phyloP scores from a whole-genome alignment of 768 basidiomycete genomes.

The Psilocybe cubensis region DNA sequence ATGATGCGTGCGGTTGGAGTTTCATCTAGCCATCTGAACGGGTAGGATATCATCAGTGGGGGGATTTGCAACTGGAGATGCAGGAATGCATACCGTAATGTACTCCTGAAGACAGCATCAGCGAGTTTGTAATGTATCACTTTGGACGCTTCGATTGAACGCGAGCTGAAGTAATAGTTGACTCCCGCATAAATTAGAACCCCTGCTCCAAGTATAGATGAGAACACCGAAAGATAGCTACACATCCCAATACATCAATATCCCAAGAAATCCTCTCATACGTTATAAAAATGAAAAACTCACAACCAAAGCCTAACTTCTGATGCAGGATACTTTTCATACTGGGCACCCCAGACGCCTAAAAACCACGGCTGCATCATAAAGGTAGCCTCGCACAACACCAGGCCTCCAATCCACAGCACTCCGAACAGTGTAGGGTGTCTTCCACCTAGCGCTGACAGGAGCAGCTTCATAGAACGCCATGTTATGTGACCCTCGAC shows the following conservation, averaged over 20 bases:
- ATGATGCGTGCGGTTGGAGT: slow-evolving; percentile 19
- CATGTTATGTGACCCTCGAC: slow-evolving; percentile 35
- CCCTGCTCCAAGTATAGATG: not conserved
- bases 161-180: slow-evolving; percentile 38
- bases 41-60: not conserved
- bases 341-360: slow-evolving; percentile 50
- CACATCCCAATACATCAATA: not conserved
- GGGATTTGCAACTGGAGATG: not conserved
- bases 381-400: slow-evolving; percentile 27
- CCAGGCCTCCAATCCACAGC: slow-evolving; percentile 25
- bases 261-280: not conserved
- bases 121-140: slow-evolving; percentile 14
- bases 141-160: slow-evolving; percentile 26
- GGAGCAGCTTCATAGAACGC: slow-evolving; percentile 37
- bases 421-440: slow-evolving; percentile 36
- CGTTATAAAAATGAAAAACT: slow-evolving; percentile 21
- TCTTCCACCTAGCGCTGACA: slow-evolving; percentile 36
- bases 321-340: slow-evolving; percentile 33
- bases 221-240: slow-evolving; percentile 9
- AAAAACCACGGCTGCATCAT: slow-evolving; percentile 44
- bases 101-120: slow-evolving; percentile 16
- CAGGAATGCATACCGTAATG: slow-evolving; percentile 9
- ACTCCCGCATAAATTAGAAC: slow-evolving; percentile 12
- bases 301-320: slow-evolving; percentile 38
- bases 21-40: slow-evolving; percentile 29